Evolutionary conservation across 495 filamentous ascomycete species (phyloP).

Genomic region (Lepidopterella palustris): DNA sequence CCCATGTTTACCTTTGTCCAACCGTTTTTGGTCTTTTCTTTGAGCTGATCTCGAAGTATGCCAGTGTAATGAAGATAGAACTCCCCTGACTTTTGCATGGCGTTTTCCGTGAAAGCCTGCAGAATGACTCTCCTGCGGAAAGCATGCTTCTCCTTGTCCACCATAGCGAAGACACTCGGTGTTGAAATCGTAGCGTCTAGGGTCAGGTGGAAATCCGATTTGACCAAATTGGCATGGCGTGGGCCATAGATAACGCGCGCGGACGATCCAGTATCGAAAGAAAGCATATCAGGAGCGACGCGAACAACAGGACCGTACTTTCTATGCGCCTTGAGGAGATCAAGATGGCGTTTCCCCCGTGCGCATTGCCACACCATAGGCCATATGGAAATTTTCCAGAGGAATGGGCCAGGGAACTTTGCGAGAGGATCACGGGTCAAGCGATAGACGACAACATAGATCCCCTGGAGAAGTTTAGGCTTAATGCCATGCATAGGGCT

Average conservation of each 20-base stretch:
- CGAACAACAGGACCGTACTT: conserved; percentile 25
- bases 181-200: conserved; percentile 10
- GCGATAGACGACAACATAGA: conserved; percentile 8
- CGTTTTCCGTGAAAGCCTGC: conserved; percentile 22
- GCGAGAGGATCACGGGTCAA: conserved; percentile 11
- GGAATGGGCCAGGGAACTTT: conserved; percentile 7
- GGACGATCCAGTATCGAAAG: conserved; percentile 14
- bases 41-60: conserved; percentile 20
- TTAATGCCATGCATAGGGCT: no score
- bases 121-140: conserved; percentile 5
- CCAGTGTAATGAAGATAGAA: conserved; percentile 12
- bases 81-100: conserved; percentile 15
- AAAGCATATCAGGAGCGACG: conserved; percentile 20
- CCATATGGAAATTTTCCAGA: conserved; percentile 8
- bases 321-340: conserved; percentile 7
- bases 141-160: conserved; percentile 8
- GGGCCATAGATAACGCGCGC: conserved; percentile 17
- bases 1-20: no score
- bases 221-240: conserved; percentile 29
- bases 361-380: conserved; percentile 4
- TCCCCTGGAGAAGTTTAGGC: no score
- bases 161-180: conserved; percentile 2
- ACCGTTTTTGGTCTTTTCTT: conserved; percentile 9
- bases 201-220: conserved; percentile 22
- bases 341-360: conserved; percentile 3